phyloP scores from a whole-genome alignment of 2,329 filamentous ascomycete species.

The Incumbomyces lentus region DNA sequence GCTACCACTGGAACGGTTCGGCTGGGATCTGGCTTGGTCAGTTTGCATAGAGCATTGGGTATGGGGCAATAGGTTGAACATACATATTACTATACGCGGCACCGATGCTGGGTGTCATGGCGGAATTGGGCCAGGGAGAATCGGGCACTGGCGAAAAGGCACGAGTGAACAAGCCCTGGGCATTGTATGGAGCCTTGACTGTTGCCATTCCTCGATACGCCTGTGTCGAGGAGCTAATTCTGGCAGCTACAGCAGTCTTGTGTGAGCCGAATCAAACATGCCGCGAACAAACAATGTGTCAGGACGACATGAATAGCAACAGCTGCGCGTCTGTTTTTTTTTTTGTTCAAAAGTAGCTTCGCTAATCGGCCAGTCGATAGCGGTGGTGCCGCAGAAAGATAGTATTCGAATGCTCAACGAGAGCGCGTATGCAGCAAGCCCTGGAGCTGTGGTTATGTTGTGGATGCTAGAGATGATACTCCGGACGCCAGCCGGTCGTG shows the following conservation, averaged over 20 bases:
- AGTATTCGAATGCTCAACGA: not conserved
- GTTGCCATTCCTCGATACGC: not conserved
- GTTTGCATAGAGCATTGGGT: not conserved
- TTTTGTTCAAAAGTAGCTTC: not conserved
- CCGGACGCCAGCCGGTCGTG: not conserved
- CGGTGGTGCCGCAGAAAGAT: not conserved
- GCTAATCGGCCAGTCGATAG: not conserved
- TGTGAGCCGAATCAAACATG: not conserved
- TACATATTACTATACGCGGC: slow-evolving; percentile 5
- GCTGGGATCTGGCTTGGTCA: not conserved
- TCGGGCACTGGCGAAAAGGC: slow-evolving; percentile 2
- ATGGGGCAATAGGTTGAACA: not conserved
- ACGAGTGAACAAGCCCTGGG: not conserved
- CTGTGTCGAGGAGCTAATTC: slow-evolving; percentile 1
- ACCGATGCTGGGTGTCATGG: slow-evolving; percentile 2
- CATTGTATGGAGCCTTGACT: not conserved
- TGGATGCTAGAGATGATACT: not conserved
- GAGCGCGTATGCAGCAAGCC: slow-evolving; percentile 6
- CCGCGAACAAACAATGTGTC: slow-evolving; percentile 1
- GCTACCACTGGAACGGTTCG: not conserved
- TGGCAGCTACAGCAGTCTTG: not conserved
- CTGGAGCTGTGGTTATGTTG: not conserved
- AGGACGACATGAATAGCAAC: slow-evolving; percentile 9
- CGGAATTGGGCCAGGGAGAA: slow-evolving; percentile 6
- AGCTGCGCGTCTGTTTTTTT: not conserved